These are phyloP conservation scores for Neurospora sp. DNA, from an alignment of 495 filamentous ascomycete species.

Conservation along the genomic window DNA sequence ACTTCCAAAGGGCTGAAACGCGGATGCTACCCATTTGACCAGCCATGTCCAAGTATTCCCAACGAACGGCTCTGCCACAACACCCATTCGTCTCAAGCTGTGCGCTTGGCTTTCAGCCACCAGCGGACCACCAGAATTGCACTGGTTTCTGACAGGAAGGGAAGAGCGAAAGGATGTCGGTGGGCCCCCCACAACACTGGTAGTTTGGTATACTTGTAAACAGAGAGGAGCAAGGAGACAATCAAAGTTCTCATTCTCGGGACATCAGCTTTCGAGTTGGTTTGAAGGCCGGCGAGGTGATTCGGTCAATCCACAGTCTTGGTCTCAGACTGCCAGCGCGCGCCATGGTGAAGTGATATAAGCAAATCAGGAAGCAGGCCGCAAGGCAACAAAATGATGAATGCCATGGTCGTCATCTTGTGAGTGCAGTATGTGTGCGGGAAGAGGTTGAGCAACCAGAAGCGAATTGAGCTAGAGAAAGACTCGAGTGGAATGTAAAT, in stretches of 20 bases:
- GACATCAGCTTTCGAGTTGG: neutral
- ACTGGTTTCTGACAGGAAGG: too few relatives aligned
- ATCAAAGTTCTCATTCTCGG: neutral
- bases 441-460: neutral
- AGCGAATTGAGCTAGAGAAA: neutral
- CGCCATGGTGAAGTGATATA: neutral
- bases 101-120: neutral
- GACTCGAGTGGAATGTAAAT: too few relatives aligned
- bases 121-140: neutral
- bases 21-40: neutral
- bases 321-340: neutral
- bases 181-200: too few relatives aligned
- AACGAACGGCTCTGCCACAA: neutral
- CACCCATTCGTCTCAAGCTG: neutral
- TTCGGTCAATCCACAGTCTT: neutral
- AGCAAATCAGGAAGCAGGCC: neutral
- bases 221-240: neutral
- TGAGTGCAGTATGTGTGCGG: neutral
- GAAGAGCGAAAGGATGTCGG: too few relatives aligned
- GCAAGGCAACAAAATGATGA: neutral
- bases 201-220: neutral
- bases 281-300: neutral
- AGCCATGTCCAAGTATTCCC: neutral
- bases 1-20: neutral
- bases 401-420: neutral